Conservation (phyloP, 1,139 yeast species). For the Hanseniaspora uvarum region DNA sequence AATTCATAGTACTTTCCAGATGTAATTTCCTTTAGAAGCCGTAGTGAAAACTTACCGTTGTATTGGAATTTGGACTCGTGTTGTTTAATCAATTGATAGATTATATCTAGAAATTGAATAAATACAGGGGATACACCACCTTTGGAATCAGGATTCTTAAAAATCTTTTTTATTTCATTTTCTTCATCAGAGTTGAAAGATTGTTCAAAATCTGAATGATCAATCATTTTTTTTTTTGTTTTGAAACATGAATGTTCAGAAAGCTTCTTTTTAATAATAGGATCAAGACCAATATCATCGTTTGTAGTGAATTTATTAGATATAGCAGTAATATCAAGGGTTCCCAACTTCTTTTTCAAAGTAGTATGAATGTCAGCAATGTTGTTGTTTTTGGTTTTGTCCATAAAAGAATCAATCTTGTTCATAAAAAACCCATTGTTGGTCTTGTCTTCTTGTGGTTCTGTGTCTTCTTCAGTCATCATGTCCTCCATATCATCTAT, state of each 20-base stretch:
- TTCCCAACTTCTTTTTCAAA: neutral
- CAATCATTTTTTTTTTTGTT: slow-evolving; percentile 32
- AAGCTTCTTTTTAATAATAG: neutral
- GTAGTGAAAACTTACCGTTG: slow-evolving; percentile 74
- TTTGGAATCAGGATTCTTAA: slow-evolving; percentile 23
- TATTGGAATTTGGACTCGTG: slow-evolving; percentile 69
- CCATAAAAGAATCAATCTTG: neutral
- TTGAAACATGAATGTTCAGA: slow-evolving; percentile 23
- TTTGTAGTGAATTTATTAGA: neutral
- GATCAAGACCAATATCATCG: neutral
- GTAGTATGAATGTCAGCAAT: neutral
- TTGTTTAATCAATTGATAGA: slow-evolving; percentile 66
- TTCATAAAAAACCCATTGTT: neutral
- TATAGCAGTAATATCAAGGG: neutral
- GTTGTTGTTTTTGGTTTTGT: neutral
- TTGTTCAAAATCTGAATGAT: slow-evolving; percentile 18
- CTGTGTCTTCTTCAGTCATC: slow-evolving; percentile 29
- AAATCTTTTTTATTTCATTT: slow-evolving; percentile 38
- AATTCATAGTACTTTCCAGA: slow-evolving; percentile 95
- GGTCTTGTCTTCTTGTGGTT: slow-evolving; percentile 25
- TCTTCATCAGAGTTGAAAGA: neutral
- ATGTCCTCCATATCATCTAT: neutral
- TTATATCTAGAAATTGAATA: slow-evolving; percentile 86
- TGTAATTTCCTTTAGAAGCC: slow-evolving; percentile 76
- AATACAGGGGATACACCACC: slow-evolving; percentile 62